Evolutionary conservation across 805 yeast species (phyloP).

Genomic region (Cyberlindnera xylosilytica): DNA sequence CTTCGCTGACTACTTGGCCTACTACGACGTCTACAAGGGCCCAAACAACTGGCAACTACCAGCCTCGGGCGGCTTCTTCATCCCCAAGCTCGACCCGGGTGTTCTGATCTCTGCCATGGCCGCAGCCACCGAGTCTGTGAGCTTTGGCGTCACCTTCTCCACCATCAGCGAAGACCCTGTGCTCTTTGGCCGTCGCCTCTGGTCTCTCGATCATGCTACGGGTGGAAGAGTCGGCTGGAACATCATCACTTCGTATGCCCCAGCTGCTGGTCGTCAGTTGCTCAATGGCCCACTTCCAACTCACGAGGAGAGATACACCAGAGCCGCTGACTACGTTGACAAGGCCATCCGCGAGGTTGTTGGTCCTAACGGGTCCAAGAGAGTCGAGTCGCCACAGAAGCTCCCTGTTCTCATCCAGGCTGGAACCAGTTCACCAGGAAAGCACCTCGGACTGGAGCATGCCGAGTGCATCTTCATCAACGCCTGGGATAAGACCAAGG

Average conservation of each 20-base stretch:
- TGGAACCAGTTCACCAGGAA: constrained; percentile 39
- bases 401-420: constrained; percentile 44
- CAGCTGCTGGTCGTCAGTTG: constrained; percentile 39
- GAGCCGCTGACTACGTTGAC: constrained; percentile 39
- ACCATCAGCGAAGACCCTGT: constrained; percentile 43
- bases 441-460: constrained; percentile 39
- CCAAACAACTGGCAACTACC: constrained; percentile 34
- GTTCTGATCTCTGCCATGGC: constrained; percentile 36
- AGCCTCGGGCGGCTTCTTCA: constrained; percentile 27
- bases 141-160: constrained; percentile 41
- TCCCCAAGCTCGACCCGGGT: constrained; percentile 35
- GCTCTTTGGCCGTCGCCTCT: constrained; percentile 32
- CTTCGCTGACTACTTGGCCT: constrained; percentile 40
- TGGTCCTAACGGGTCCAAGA: constrained; percentile 21
- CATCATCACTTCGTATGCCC: constrained; percentile 42
- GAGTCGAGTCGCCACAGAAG: constrained; percentile 40
- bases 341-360: constrained; percentile 42
- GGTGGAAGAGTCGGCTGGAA: constrained; percentile 47
- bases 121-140: constrained; percentile 36
- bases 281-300: constrained; percentile 31
- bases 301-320: constrained; percentile 40
- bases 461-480: constrained; percentile 41
- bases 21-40: constrained; percentile 40
- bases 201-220: constrained; percentile 39
- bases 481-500: constrained; percentile 32